phyloP scores from a whole-genome alignment of 2,329 filamentous ascomycete species.

The Aureobasidium melanogenum region DNA sequence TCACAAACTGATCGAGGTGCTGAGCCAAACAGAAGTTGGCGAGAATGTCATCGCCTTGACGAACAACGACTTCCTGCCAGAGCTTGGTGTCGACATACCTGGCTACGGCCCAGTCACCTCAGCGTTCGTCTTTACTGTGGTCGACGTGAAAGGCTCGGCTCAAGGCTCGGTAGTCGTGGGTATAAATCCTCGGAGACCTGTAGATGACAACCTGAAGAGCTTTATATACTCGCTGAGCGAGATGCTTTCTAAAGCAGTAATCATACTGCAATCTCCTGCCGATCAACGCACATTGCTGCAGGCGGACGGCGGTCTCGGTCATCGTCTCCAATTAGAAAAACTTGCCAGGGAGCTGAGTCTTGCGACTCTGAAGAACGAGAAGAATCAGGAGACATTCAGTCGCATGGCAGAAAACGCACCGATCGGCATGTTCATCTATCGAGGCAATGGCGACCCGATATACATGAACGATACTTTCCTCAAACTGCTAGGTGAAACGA shows the following conservation, averaged over 20 bases:
- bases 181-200: background rate
- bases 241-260: background rate
- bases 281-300: background rate
- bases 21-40: background rate
- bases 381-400: constrained; percentile 25
- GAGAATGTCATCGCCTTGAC: background rate
- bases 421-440: constrained; percentile 4
- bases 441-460: background rate
- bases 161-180: background rate
- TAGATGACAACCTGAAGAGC: background rate
- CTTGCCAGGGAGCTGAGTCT: constrained; percentile 27
- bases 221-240: background rate
- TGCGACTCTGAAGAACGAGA: constrained; percentile 24
- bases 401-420: constrained; percentile 8
- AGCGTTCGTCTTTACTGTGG: background rate
- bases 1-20: background rate
- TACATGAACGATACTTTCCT: constrained; percentile 5
- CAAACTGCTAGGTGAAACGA: background rate
- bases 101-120: background rate
- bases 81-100: background rate
- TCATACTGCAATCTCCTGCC: background rate
- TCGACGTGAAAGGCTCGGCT: background rate
- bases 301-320: background rate
- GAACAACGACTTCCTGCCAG: background rate
- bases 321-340: background rate